Percentiles rank a stretch among this genome's conserved stretches.
These are phyloP conservation scores for Tubosaeta brunneosetosa DNA, from an alignment of 768 basidiomycete species.

Conservation along the genomic window DNA sequence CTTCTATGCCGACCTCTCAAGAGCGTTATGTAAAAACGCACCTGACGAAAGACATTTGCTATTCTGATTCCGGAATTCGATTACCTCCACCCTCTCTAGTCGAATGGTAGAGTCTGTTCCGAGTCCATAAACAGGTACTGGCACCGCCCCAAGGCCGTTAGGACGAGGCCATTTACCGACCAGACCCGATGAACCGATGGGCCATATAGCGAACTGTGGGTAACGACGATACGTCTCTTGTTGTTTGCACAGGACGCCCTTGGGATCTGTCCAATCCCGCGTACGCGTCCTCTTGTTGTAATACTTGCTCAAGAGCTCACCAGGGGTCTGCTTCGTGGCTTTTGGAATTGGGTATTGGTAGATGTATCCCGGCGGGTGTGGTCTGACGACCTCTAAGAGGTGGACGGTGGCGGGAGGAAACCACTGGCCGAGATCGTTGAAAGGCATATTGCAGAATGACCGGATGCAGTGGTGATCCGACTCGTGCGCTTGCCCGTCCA, in stretches of 20 bases:
- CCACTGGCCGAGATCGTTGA: not conserved
- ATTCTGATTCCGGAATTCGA: slow-evolving; percentile 3
- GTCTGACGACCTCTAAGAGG: slow-evolving; percentile 1
- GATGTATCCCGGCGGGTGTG: not conserved
- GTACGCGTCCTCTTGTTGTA: not conserved
- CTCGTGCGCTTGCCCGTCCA: no score
- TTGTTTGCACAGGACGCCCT: not conserved
- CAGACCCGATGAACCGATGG: not conserved
- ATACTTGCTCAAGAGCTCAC: not conserved
- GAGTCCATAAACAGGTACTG: not conserved
- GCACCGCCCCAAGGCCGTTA: not conserved
- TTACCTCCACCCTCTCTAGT: not conserved
- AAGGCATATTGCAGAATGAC: slow-evolving; percentile 1
- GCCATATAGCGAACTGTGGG: not conserved
- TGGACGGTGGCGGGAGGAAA: not conserved
- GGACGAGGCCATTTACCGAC: slow-evolving; percentile 2
- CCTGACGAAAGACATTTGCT: not conserved
- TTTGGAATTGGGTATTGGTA: not conserved
- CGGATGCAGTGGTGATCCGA: not conserved
- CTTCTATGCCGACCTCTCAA: not conserved
- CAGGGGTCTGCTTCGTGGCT: not conserved
- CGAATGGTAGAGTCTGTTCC: not conserved
- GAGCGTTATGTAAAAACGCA: not conserved
- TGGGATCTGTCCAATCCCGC: not conserved
- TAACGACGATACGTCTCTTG: not conserved